Conservation (phyloP, 2,329 filamentous ascomycete genomes). For the Aspergillus phoenicis region DNA sequence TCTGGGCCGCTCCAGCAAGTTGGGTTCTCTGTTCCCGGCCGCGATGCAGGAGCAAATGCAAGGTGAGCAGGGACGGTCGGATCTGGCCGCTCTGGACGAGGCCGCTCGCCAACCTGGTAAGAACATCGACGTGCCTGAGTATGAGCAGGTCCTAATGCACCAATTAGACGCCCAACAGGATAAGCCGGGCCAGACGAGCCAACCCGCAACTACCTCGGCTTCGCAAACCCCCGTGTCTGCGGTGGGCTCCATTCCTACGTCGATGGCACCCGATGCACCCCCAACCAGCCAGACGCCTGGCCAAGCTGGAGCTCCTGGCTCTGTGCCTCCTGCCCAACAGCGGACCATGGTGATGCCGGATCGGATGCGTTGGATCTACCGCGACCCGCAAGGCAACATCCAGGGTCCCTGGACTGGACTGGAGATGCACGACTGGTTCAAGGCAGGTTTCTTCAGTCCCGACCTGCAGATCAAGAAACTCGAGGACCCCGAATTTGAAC, state of each 20-base stretch:
- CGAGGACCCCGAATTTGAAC: constrained; percentile 92
- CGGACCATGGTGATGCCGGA: constrained; percentile 99
- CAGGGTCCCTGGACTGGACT: constrained; percentile 95
- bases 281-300: constrained; percentile 40
- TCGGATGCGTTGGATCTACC: constrained; percentile 97
- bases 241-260: constrained; percentile 35
- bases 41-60: constrained; percentile 94
- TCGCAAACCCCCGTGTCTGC: constrained; percentile 43
- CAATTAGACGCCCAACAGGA: constrained; percentile 33
- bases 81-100: constrained; percentile 59
- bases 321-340: constrained; percentile 69
- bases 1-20: constrained; percentile 75
- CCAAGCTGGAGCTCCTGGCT: constrained; percentile 52
- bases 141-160: background rate
- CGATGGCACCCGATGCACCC: constrained; percentile 34
- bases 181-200: constrained; percentile 32
- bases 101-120: constrained; percentile 61
- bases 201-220: constrained; percentile 34
- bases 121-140: background rate
- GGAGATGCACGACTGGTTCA: constrained; percentile 99
- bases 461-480: constrained; percentile 93
- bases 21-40: constrained; percentile 82
- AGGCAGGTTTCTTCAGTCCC: constrained; percentile 94
- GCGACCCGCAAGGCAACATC: constrained; percentile 87
- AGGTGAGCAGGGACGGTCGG: constrained; percentile 60